These are phyloP conservation scores for Telopea speciosissima DNA, from an alignment of 177 flowering plant genomes.

Conservation along the genomic window DNA sequence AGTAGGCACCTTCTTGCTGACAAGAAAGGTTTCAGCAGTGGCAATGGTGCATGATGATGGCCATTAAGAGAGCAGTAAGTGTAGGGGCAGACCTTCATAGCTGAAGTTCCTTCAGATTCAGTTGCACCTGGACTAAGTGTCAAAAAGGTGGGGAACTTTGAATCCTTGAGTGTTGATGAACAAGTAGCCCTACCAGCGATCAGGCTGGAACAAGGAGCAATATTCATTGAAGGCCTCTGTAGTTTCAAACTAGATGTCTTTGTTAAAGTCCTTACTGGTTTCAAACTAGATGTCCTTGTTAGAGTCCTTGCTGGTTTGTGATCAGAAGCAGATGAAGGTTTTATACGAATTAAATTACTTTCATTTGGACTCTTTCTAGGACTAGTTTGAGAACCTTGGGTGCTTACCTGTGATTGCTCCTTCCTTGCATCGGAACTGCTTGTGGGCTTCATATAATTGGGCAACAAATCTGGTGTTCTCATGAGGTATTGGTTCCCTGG, in stretches of 20 bases:
- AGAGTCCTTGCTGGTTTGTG: slow-evolving; percentile 18
- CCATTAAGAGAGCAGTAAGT: slow-evolving; percentile 86
- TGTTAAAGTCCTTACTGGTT: slow-evolving; percentile 27
- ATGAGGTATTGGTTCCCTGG: slow-evolving; percentile 13
- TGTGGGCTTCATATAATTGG: slow-evolving; percentile 39
- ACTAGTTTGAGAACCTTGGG: slow-evolving; percentile 10
- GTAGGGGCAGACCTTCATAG: slow-evolving; percentile 60
- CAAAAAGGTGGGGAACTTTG: slow-evolving; percentile 36
- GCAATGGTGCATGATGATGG: slow-evolving; percentile 38
- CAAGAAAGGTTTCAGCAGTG: slow-evolving; percentile 51
- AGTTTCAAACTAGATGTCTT: slow-evolving; percentile 39
- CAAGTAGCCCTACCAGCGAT: slow-evolving; percentile 53
- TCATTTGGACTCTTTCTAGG: slow-evolving; percentile 2
- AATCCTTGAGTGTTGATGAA: slow-evolving; percentile 66
- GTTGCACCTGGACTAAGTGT: slow-evolving; percentile 36
- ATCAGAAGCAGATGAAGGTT: slow-evolving; percentile 13
- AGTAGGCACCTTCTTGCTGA: slow-evolving; percentile 42
- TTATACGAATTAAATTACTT: slow-evolving; percentile 10
- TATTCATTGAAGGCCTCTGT: slow-evolving; percentile 26
- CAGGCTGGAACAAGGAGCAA: slow-evolving; percentile 29
- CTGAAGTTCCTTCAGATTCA: slow-evolving; percentile 41
- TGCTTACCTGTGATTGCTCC: slow-evolving; percentile 25
- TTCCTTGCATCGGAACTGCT: slow-evolving; percentile 27
- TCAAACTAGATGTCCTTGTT: slow-evolving; percentile 27
- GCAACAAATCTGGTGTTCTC: slow-evolving; percentile 18